phyloP scores from a whole-genome alignment of 495 filamentous ascomycete species.

The Delitschia confertaspora region DNA sequence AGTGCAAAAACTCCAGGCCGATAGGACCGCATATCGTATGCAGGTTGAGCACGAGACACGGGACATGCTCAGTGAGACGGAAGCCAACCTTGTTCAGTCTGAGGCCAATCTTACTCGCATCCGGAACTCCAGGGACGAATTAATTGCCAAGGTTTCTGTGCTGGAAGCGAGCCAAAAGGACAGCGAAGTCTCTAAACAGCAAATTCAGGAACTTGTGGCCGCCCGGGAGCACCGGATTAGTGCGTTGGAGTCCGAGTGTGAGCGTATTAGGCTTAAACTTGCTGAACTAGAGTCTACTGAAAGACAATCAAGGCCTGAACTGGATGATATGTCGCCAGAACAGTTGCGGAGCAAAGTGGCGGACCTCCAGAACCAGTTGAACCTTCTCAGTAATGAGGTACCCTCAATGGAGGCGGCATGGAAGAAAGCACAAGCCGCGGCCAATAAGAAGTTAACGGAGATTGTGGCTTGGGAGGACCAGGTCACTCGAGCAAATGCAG shows the following conservation, averaged over 20 bases:
- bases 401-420: conserved; percentile 77
- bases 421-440: conserved; percentile 72
- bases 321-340: conserved; percentile 48
- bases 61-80: conserved; percentile 58
- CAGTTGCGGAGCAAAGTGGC: conserved; percentile 64
- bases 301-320: conserved; percentile 23
- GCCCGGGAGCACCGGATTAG: conserved; percentile 66
- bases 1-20: conserved; percentile 71
- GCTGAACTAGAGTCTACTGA: conserved; percentile 36
- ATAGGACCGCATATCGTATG: conserved; percentile 71
- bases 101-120: conserved; percentile 83
- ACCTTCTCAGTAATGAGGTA: conserved; percentile 76
- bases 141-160: conserved; percentile 71
- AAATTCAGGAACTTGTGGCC: conserved; percentile 68
- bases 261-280: conserved; percentile 52
- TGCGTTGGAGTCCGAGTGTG: conserved; percentile 71
- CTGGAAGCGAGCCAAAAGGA: conserved; percentile 70
- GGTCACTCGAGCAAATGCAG: conserved; percentile 61
- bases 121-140: conserved; percentile 70
- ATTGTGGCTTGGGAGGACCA: conserved; percentile 68
- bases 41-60: conserved; percentile 72
- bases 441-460: conserved; percentile 78
- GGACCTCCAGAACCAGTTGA: conserved; percentile 66
- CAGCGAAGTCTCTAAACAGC: conserved; percentile 54
- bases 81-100: conserved; percentile 67